These are phyloP conservation scores for Termitomyces sp. DNA, from an alignment of 768 basidiomycete species.

Conservation along the genomic window DNA sequence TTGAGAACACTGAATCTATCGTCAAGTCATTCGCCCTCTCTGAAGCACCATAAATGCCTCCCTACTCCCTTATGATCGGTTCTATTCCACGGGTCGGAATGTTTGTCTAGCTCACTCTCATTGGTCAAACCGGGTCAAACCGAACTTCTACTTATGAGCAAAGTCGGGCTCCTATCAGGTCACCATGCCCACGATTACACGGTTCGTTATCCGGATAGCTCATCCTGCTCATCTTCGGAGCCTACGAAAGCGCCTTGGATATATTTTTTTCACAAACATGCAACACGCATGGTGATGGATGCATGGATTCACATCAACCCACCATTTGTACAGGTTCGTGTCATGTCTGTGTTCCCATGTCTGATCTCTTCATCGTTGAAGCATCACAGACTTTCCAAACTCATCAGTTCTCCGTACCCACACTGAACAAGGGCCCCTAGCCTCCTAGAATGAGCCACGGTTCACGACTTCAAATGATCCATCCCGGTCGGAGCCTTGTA, in stretches of 20 bases:
- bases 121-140: too few relatives aligned
- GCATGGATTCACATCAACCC: neutral
- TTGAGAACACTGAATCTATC: neutral
- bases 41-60: neutral
- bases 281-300: neutral
- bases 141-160: too few relatives aligned
- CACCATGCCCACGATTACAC: neutral
- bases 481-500: neutral
- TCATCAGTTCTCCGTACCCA: neutral
- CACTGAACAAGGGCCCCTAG: neutral
- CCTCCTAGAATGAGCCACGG: neutral
- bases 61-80: neutral
- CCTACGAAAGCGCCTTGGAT: neutral
- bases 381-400: neutral
- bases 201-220: neutral
- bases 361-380: neutral
- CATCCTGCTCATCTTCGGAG: neutral
- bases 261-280: neutral
- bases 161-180: neutral
- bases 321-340: neutral
- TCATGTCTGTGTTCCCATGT: neutral
- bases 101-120: too few relatives aligned
- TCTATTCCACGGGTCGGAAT: too few relatives aligned
- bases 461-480: slow-evolving; percentile 3
- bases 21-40: too few relatives aligned